Conservation (phyloP, 495 filamentous ascomycete genomes). For the Recurvomyces mirabilis region DNA sequence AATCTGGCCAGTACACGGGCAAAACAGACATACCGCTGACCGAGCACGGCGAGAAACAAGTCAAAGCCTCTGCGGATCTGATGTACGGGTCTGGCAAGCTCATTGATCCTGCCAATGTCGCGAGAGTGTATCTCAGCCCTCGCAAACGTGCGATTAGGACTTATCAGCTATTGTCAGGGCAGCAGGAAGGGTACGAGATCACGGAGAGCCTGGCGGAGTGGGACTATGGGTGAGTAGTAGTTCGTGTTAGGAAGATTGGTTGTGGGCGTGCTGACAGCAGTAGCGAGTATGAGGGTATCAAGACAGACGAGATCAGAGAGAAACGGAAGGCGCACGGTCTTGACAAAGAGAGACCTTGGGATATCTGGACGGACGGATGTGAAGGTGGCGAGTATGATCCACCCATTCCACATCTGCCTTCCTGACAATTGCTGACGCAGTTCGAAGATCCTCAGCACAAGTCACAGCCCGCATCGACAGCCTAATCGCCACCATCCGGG, state of each 20-base stretch:
- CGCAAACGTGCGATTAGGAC: conserved; percentile 23
- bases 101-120: conserved; percentile 24
- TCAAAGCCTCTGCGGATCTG: conserved; percentile 15
- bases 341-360: conserved; percentile 47
- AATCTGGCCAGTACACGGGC: conserved; percentile 26
- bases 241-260: neutral
- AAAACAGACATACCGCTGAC: conserved; percentile 26
- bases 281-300: conserved; percentile 26
- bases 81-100: conserved; percentile 24
- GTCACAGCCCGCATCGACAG: conserved; percentile 58
- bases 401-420: neutral
- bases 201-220: conserved; percentile 27
- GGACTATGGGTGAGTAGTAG: conserved; percentile 23
- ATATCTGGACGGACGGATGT: conserved; percentile 82
- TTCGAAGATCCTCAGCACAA: conserved; percentile 48
- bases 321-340: conserved; percentile 29
- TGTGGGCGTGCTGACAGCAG: neutral
- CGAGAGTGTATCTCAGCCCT: conserved; percentile 21
- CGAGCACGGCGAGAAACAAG: conserved; percentile 20
- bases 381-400: conserved; percentile 51
- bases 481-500: conserved; percentile 61
- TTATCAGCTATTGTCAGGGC: conserved; percentile 20
- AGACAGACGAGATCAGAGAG: conserved; percentile 20
- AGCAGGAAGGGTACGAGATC: conserved; percentile 6
- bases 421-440: conserved; percentile 1